Percentiles rank a stretch among this genome's conserved stretches.
These are phyloP conservation scores for Colletotrichum sp. DNA, from an alignment of 2,329 filamentous ascomycete species.

Conservation along the genomic window DNA sequence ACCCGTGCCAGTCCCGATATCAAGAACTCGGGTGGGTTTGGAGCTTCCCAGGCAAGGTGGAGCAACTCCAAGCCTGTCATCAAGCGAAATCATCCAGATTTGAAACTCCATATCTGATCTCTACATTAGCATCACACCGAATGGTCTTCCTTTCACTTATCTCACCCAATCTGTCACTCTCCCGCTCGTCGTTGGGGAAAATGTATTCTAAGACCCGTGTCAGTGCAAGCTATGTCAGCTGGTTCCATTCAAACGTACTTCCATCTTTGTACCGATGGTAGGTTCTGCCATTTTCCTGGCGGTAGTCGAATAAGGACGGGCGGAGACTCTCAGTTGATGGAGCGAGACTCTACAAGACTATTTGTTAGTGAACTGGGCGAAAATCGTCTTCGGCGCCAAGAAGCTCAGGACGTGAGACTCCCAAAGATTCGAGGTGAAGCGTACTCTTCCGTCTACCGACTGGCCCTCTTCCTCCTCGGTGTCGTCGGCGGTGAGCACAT, in stretches of 20 bases:
- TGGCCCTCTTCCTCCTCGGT: neutral
- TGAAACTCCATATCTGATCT: neutral
- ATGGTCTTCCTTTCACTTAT: neutral
- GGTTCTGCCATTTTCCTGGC: slow-evolving; percentile 42
- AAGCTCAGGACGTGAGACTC: neutral
- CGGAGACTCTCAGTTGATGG: neutral
- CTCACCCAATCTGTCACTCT: neutral
- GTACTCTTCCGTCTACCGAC: neutral
- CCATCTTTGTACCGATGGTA: slow-evolving; percentile 32
- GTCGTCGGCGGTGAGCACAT: neutral
- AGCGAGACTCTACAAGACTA: neutral
- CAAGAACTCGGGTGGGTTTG: neutral
- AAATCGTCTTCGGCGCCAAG: neutral
- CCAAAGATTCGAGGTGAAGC: neutral
- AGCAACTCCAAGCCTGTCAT: neutral
- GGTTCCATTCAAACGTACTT: neutral
- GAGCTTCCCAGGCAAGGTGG: neutral
- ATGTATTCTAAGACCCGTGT: neutral
- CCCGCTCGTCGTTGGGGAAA: neutral
- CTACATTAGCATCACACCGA: neutral
- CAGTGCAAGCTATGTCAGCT: neutral
- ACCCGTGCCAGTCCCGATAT: neutral
- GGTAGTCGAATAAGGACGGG: slow-evolving; percentile 32
- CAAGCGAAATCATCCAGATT: neutral
- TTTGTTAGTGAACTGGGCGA: neutral